Percentiles rank a stretch among this genome's conserved stretches.
Evolutionary conservation across 805 yeast species (phyloP).

Genomic region (Priceomyces castillae): DNA sequence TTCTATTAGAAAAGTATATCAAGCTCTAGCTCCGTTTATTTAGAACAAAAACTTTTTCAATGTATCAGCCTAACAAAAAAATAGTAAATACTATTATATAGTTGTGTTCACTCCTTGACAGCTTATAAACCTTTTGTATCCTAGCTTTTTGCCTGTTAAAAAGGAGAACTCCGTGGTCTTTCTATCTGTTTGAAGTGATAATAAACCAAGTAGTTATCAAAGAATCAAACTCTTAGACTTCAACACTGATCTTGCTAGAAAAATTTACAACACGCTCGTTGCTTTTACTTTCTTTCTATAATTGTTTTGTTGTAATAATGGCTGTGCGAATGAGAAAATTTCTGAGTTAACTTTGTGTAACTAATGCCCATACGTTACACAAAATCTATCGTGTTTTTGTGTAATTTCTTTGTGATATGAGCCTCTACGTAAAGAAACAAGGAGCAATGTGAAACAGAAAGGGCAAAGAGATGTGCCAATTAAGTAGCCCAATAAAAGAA

Average conservation of each 20-base stretch:
- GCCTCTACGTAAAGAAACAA: constrained; percentile 7
- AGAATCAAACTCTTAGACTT: neutral
- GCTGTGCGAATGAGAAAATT: constrained; percentile 5
- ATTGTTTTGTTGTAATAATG: constrained; percentile 5
- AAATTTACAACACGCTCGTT: neutral
- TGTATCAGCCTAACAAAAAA: neutral
- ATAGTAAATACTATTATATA: neutral
- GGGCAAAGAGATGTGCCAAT: neutral
- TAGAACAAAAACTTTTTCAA: neutral
- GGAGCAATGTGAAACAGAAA: neutral
- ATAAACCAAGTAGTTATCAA: neutral
- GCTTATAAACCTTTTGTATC: no score
- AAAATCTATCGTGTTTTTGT: constrained; percentile 3
- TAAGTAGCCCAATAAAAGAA: no score
- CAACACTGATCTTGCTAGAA: neutral
- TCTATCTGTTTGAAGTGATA: neutral
- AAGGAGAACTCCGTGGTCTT: neutral
- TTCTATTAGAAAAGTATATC: neutral
- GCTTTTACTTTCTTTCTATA: neutral
- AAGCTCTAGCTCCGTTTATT: neutral
- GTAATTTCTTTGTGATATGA: constrained; percentile 19
- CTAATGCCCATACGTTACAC: neutral
- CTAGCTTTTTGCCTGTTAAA: no score
- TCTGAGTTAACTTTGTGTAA: constrained; percentile 4
- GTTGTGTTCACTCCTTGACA: neutral